These are phyloP conservation scores for Scheffersomyces titani DNA, from an alignment of 1,139 yeast genomes.

Conservation along the genomic window DNA sequence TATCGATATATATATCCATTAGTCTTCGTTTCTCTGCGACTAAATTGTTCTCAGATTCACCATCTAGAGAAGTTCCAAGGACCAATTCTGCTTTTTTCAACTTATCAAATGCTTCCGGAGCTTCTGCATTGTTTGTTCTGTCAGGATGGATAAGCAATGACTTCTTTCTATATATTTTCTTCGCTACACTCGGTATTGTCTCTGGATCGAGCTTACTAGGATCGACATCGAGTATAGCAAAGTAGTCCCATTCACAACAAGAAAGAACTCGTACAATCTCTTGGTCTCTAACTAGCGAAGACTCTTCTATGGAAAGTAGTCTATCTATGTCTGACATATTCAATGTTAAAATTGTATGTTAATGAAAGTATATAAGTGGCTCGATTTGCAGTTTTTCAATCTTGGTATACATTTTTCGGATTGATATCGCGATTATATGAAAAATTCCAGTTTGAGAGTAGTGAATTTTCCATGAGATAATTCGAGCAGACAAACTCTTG, in stretches of 20 bases:
- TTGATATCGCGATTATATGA: neutral
- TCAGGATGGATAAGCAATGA: conserved; percentile 73
- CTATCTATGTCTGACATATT: conserved; percentile 29
- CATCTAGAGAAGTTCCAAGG: conserved; percentile 14
- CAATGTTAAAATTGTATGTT: no score
- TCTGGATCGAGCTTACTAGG: conserved; percentile 34
- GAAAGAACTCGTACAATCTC: conserved; percentile 58
- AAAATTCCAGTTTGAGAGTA: neutral
- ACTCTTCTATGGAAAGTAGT: conserved; percentile 36
- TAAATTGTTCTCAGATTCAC: conserved; percentile 11
- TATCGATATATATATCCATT: conserved; percentile 39
- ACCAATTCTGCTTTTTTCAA: conserved; percentile 40
- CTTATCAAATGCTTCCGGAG: conserved; percentile 64
- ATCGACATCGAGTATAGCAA: conserved; percentile 54
- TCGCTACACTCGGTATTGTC: conserved; percentile 32
- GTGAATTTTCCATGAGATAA: no score
- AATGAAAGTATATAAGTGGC: no score
- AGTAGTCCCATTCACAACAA: conserved; percentile 53
- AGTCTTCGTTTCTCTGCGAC: conserved; percentile 43
- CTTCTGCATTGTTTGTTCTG: conserved; percentile 53
- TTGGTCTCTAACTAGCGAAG: conserved; percentile 42
- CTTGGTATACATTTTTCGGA: neutral
- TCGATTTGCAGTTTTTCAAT: neutral
- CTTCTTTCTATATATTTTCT: conserved; percentile 54
- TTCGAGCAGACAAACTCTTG: neutral